Evolutionary conservation across 495 filamentous ascomycete genomes (phyloP).

Genomic region (Penicillium steckii): DNA sequence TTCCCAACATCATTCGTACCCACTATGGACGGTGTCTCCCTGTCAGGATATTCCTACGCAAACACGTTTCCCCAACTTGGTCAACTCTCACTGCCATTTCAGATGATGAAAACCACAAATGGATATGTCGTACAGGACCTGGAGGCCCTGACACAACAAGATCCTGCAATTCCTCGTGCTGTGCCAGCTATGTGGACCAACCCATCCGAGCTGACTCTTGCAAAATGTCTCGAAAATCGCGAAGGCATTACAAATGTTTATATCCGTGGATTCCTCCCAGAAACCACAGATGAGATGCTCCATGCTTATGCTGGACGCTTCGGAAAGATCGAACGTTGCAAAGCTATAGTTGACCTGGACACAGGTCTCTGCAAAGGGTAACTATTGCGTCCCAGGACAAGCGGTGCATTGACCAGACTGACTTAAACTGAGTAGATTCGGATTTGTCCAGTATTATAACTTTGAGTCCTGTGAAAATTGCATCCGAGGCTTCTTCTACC

Average conservation of each 20-base stretch:
- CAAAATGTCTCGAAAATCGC: slow-evolving; percentile 88
- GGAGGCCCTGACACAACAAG: slow-evolving; percentile 66
- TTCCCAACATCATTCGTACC: slow-evolving; percentile 14
- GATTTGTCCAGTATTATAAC: slow-evolving; percentile 90
- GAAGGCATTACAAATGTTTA: slow-evolving; percentile 92
- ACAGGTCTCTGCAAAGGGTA: slow-evolving; percentile 95
- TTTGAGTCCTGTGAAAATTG: slow-evolving; percentile 88
- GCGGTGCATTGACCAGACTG: slow-evolving; percentile 4
- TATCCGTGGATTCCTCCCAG: slow-evolving; percentile 89
- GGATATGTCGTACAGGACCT: slow-evolving; percentile 64
- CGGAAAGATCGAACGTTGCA: slow-evolving; percentile 87
- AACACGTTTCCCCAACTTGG: slow-evolving; percentile 22
- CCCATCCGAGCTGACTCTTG: slow-evolving; percentile 71
- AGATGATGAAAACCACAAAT: slow-evolving; percentile 47
- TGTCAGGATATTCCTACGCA: slow-evolving; percentile 25
- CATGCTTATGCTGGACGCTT: slow-evolving; percentile 80
- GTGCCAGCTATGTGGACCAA: slow-evolving; percentile 82
- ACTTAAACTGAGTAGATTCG: slow-evolving; percentile 62
- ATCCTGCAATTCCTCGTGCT: slow-evolving; percentile 82
- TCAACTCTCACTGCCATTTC: slow-evolving; percentile 28
- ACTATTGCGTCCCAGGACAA: slow-evolving; percentile 10
- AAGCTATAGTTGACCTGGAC: slow-evolving; percentile 92
- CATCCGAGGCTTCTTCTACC: slow-evolving; percentile 91
- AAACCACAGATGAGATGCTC: slow-evolving; percentile 90
- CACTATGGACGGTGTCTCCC: slow-evolving; percentile 19